Conservation (phyloP, 352 stramenopile species). For the Discostella stelligera region DNA sequence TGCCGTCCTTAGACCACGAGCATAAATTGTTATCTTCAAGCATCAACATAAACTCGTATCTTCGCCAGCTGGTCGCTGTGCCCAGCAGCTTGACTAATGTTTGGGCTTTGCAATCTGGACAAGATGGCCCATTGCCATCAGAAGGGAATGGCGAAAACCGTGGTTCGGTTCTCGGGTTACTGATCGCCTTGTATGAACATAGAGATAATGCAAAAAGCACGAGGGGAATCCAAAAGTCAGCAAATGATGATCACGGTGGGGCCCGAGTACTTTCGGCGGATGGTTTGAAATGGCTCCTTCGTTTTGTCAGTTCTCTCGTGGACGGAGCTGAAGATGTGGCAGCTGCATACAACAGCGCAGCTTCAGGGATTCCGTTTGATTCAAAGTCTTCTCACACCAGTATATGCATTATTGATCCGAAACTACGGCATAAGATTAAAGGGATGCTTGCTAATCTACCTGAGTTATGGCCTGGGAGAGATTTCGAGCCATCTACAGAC, state of each 20-base stretch:
- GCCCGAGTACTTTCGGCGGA: constrained; percentile 64
- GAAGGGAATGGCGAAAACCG: constrained; percentile 70
- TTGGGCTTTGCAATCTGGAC: constrained; percentile 70
- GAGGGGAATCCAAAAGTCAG: constrained; percentile 32
- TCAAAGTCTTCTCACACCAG: background rate
- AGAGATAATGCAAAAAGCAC: constrained; percentile 48
- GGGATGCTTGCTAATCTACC: constrained; percentile 73
- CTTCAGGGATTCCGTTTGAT: constrained; percentile 57
- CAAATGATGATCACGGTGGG: constrained; percentile 71
- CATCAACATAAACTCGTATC: constrained; percentile 78
- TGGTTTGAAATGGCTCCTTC: constrained; percentile 81
- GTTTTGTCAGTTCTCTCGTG: constrained; percentile 77
- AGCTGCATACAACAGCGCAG: constrained; percentile 65
- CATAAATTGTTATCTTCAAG: constrained; percentile 67
- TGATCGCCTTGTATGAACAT: constrained; percentile 82
- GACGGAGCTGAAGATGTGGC: constrained; percentile 67
- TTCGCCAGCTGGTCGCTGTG: constrained; percentile 66
- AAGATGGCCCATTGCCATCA: constrained; percentile 71
- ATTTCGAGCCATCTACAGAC: constrained; percentile 43
- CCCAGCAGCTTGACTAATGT: constrained; percentile 70
- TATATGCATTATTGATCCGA: constrained; percentile 34
- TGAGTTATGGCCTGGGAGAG: constrained; percentile 73
- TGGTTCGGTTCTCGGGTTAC: constrained; percentile 78
- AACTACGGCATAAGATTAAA: constrained; percentile 53
- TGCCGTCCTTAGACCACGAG: constrained; percentile 77